Conservation (phyloP, 306 rosid genomes). For the Pterocarpus macrocarpus region DNA sequence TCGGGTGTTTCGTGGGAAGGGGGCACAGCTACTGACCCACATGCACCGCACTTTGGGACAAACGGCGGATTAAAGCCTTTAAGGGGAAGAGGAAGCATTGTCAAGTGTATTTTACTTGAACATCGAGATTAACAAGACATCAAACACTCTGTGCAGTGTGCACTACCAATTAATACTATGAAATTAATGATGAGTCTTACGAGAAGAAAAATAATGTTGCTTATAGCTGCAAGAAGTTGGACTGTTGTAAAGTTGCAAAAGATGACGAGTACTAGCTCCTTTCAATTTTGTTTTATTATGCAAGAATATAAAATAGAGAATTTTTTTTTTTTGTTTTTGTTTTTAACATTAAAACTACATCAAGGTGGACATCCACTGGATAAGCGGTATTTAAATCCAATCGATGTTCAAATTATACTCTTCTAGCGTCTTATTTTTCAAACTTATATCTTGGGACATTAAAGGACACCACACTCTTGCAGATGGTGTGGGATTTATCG, state of each 20-base stretch:
- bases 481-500: no score
- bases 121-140: slow-evolving; percentile 25
- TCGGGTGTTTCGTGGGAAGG: slow-evolving; percentile 43
- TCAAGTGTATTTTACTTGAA: slow-evolving; percentile 38
- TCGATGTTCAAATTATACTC: no score
- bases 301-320: no score
- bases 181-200: slow-evolving; percentile 34
- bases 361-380: no score
- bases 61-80: slow-evolving; percentile 29
- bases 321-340: no score
- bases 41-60: slow-evolving; percentile 51
- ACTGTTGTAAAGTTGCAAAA: slow-evolving; percentile 27
- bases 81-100: slow-evolving; percentile 35
- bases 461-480: no score
- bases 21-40: slow-evolving; percentile 40
- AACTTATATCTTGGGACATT: no score
- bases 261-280: neutral
- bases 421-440: no score
- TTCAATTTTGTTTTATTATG: neutral
- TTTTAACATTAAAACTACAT: no score
- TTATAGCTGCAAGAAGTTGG: slow-evolving; percentile 7
- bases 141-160: slow-evolving; percentile 12
- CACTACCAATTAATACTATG: slow-evolving; percentile 29
- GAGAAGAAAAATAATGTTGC: slow-evolving; percentile 31
- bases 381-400: no score